Evolutionary conservation across 768 basidiomycete genomes (phyloP).

Genomic region (Lactarius akahatsu): DNA sequence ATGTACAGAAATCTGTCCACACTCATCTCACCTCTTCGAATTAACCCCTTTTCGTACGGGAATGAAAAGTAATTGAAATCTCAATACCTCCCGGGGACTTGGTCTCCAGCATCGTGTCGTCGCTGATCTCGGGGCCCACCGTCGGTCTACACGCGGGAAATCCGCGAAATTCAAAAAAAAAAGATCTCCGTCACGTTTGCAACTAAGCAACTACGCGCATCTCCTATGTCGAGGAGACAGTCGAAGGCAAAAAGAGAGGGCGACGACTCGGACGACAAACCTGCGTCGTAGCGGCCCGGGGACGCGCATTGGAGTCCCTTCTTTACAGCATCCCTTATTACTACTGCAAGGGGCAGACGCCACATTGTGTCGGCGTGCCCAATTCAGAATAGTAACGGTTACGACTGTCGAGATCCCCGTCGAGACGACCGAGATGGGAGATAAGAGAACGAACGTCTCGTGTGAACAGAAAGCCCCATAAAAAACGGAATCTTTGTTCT

Average conservation of each 20-base stretch:
- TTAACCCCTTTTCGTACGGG: neutral
- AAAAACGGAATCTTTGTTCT: neutral
- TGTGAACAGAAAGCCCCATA: neutral
- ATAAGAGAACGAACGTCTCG: neutral
- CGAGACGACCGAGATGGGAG: neutral
- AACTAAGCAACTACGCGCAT: too few species aligned
- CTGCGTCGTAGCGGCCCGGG: neutral
- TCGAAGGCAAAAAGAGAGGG: neutral
- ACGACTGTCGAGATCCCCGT: slow-evolving; percentile 2
- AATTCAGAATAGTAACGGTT: neutral
- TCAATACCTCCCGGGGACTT: neutral
- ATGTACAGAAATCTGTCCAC: too few species aligned
- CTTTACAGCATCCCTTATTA: neutral
- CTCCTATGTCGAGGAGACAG: neutral
- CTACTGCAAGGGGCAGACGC: neutral
- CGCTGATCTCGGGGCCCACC: neutral
- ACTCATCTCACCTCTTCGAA: neutral
- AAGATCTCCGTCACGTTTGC: neutral
- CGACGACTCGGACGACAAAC: too few species aligned
- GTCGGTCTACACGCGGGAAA: neutral
- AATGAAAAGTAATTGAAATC: neutral
- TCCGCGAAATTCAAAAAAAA: slow-evolving; percentile 1
- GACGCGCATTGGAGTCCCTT: neutral
- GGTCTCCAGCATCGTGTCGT: neutral
- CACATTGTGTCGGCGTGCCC: neutral